Percentiles rank a stretch among this genome's conserved stretches.
phyloP scores from a whole-genome alignment of 2,329 filamentous ascomycete species.

The Fusarium decemcellulare region DNA sequence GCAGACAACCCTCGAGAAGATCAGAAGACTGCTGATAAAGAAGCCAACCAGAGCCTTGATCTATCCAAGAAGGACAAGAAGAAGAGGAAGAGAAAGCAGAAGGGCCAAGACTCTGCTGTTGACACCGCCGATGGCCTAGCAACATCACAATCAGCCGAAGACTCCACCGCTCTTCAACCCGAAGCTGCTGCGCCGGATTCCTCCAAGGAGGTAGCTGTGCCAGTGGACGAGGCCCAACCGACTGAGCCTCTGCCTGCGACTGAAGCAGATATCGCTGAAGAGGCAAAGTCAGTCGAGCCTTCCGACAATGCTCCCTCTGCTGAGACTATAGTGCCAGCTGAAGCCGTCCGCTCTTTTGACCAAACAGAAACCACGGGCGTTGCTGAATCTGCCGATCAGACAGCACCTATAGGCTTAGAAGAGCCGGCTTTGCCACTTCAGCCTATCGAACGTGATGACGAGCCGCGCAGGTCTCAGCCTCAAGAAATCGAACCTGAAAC shows the following conservation, averaged over 20 bases:
- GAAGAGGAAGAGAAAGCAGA: slow-evolving; percentile 42
- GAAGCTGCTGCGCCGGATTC: not conserved
- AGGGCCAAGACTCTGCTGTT: slow-evolving; percentile 7
- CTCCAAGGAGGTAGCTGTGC: not conserved
- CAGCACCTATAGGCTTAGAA: not conserved
- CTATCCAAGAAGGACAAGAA: slow-evolving; percentile 51
- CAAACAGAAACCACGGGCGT: not conserved
- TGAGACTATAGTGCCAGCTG: slow-evolving; percentile 4
- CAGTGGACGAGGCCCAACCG: not conserved
- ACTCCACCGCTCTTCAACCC: not conserved
- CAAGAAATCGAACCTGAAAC: slow-evolving; percentile 3
- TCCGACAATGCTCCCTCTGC: slow-evolving; percentile 10
- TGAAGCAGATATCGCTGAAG: not conserved
- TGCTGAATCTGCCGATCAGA: not conserved
- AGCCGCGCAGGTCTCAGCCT: not conserved
- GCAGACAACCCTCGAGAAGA: slow-evolving; percentile 5
- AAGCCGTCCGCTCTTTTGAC: not conserved
- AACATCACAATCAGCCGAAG: slow-evolving; percentile 23
- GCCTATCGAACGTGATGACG: not conserved
- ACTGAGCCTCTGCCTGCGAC: not conserved
- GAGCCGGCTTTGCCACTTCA: not conserved
- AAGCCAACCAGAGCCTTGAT: slow-evolving; percentile 20
- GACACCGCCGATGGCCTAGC: slow-evolving; percentile 16
- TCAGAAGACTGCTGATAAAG: slow-evolving; percentile 13
- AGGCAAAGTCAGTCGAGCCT: not conserved